Base-by-base conservation (phyloP, 306 rosid genomes). In the Quillaja saponaria region DNA sequence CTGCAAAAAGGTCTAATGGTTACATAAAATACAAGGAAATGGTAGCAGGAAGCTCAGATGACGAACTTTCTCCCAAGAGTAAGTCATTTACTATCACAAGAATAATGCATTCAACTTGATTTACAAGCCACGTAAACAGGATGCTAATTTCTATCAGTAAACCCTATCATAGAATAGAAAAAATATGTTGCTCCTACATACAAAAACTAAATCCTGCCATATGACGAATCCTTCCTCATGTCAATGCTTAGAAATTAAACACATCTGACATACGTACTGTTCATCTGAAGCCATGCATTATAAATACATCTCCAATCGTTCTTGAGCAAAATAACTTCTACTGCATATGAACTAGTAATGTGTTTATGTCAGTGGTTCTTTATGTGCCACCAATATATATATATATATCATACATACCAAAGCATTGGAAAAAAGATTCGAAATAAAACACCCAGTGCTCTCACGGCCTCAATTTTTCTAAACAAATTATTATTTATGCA, bases 21-120 rank as follows among this genome's bases (percentile, higher is more conserved):
- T 68, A 66, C 34, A 60, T 81, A 44, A 72, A 47, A 71, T 84
- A 85, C 59, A 52, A 51, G 20, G 92, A 84, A 70, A 83, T 87
- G 92, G 56, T 81, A 56, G 95, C 77, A 8, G 94, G 87, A 74
- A 80, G 80, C 68, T 58, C 81, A 48, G 82, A 74, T 8, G 76
- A 77, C 33, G 71, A 67, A 68, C 17, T 20, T 10, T 62, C 87
- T 62, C 69, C 47, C 10, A 68, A 34, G 31, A 46, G 90, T 79
- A 67, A 73, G 85, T 48, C n/a, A 3, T 28, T 39, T 44, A 40
- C 39, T 64, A 3, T 15, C 38, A 16, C 14, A 16, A 47, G 18
- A 55, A 9, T 11, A 5, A 40, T 65, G 15, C 11, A 46, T 8
- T 46, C 37, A 49, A 37, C n/a, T 18, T 60, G 5, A 39, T 25